A percentile compares a stretch with the other conserved stretches of the same genome.
phyloP scores from a whole-genome alignment of 2,329 filamentous ascomycete genomes.

The Cordyceps tenuipes region DNA sequence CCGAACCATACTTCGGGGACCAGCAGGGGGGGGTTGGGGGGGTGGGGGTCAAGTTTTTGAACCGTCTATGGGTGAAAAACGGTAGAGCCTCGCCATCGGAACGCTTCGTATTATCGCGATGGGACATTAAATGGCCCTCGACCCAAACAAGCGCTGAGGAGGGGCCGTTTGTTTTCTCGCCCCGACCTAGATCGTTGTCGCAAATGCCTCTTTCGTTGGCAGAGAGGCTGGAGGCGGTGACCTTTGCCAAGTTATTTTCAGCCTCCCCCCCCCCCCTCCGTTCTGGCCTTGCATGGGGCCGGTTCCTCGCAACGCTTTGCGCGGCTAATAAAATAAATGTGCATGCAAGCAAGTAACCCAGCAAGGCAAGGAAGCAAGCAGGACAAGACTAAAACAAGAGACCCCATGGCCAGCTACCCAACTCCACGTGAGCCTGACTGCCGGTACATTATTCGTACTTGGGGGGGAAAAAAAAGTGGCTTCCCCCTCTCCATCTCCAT shows the following conservation, averaged over 20 bases:
- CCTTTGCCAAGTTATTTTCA: not conserved
- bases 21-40: too few relatives aligned
- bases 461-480: too few relatives aligned
- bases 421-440: too few relatives aligned
- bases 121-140: not conserved
- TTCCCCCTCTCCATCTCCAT: too few relatives aligned
- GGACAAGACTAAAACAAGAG: too few relatives aligned
- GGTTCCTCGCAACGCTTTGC: not conserved
- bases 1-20: not conserved
- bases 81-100: not conserved
- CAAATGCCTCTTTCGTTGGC: not conserved
- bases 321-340: not conserved
- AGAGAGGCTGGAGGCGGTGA: not conserved
- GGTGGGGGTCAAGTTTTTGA: too few relatives aligned
- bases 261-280: not conserved
- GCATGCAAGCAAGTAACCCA: too few relatives aligned
- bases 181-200: not conserved
- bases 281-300: not conserved
- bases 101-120: conserved; percentile 4
- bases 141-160: not conserved
- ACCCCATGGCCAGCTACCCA: too few relatives aligned
- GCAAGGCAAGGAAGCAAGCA: too few relatives aligned
- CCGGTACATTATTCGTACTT: too few relatives aligned
- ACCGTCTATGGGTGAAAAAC: not conserved
- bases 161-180: too few relatives aligned